These are phyloP conservation scores for Wickerhamomyces chaumierensis DNA, from an alignment of 805 yeast species.

Conservation along the genomic window DNA sequence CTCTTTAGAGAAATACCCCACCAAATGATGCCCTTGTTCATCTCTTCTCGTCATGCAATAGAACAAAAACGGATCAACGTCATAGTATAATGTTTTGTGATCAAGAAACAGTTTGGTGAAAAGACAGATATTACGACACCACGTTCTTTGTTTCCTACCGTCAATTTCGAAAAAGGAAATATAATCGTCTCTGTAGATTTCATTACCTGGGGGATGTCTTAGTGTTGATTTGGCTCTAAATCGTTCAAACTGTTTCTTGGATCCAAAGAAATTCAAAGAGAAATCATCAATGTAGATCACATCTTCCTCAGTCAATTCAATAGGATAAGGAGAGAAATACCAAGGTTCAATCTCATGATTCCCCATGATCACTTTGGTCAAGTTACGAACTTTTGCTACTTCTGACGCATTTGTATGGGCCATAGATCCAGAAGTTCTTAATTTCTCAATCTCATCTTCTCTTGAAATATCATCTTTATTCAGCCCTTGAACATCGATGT, in stretches of 20 bases:
- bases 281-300: constrained; percentile 85
- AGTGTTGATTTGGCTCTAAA: constrained; percentile 80
- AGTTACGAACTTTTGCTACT: constrained; percentile 82
- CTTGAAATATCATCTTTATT: constrained; percentile 61
- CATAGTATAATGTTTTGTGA: constrained; percentile 93
- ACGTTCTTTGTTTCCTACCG: constrained; percentile 89
- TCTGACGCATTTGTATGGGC: constrained; percentile 70
- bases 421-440: constrained; percentile 96
- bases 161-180: constrained; percentile 96
- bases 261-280: constrained; percentile 79
- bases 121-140: constrained; percentile 93
- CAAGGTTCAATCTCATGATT: constrained; percentile 93
- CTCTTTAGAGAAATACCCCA: constrained; percentile 94
- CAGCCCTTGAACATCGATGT: constrained; percentile 76
- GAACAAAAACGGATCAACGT: constrained; percentile 94
- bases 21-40: constrained; percentile 87
- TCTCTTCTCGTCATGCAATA: constrained; percentile 92
- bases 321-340: constrained; percentile 97
- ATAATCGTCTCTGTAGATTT: constrained; percentile 84
- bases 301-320: constrained; percentile 89
- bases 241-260: constrained; percentile 83
- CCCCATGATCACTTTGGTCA: constrained; percentile 72
- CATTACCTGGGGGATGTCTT: constrained; percentile 97
- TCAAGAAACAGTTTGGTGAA: constrained; percentile 85
- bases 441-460: constrained; percentile 85